Percentiles rank a stretch among this genome's conserved stretches.
phyloP scores from a whole-genome alignment of 139 green algal species.

The Eudorina sp. region DNA sequence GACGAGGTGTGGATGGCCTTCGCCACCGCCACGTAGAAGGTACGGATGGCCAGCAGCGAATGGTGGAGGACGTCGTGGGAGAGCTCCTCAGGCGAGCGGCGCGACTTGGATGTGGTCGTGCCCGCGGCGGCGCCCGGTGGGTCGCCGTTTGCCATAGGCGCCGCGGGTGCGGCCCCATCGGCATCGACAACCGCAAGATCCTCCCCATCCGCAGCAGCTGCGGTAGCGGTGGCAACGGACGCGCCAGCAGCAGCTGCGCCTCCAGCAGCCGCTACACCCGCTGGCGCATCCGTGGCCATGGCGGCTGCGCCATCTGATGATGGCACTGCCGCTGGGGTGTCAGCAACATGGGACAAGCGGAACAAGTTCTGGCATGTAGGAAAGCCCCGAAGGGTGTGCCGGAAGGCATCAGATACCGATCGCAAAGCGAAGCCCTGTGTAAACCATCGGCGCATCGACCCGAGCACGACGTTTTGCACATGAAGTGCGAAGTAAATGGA shows the following conservation, averaged over 20 bases:
- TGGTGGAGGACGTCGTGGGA: constrained; percentile 81
- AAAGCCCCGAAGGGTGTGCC: too few species aligned
- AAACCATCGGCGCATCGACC: too few species aligned
- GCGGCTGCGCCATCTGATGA: neutral
- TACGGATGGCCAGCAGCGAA: constrained; percentile 74
- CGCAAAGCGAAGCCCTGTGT: too few species aligned
- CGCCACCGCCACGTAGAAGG: constrained; percentile 78
- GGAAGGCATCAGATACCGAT: too few species aligned
- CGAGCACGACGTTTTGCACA: too few species aligned
- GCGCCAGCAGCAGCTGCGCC: neutral
- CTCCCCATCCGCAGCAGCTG: neutral
- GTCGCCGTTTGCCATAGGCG: neutral
- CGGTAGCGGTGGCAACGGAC: neutral
- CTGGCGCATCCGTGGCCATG: constrained; percentile 27
- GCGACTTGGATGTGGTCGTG: constrained; percentile 32
- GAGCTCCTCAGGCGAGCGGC: constrained; percentile 78
- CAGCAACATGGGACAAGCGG: too few species aligned
- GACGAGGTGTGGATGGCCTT: constrained; percentile 88
- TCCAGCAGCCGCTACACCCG: neutral
- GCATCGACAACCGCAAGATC: neutral
- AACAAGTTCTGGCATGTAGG: too few species aligned
- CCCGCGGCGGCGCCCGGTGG: constrained; percentile 8
- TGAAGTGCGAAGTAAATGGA: too few species aligned
- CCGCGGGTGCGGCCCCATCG: neutral
- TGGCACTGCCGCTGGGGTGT: too few species aligned